A percentile compares a stretch with the other conserved stretches of the same genome.
These are phyloP conservation scores for Stereocaulon alpinum DNA, from an alignment of 495 filamentous ascomycete genomes.

Conservation along the genomic window DNA sequence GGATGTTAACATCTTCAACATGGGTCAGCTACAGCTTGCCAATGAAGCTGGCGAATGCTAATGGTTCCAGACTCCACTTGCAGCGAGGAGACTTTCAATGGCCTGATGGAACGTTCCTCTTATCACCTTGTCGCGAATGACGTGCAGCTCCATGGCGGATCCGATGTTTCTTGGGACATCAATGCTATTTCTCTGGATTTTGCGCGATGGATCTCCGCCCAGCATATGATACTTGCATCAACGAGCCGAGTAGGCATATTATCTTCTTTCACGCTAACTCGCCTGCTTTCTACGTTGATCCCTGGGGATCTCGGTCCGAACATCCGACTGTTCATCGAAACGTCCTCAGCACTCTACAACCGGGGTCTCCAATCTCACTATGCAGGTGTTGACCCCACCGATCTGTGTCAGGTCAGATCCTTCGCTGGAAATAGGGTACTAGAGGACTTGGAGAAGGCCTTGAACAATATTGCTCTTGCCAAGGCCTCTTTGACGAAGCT, in stretches of 20 bases:
- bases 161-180: not conserved
- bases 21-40: not conserved
- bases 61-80: not conserved
- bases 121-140: not conserved
- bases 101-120: not conserved
- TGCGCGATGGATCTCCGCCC: not conserved
- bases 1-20: not conserved
- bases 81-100: not conserved
- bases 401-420: not conserved
- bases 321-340: not conserved
- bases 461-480: not conserved
- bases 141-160: no score
- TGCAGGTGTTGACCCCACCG: not conserved
- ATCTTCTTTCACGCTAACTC: not conserved
- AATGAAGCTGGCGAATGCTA: not conserved
- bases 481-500: not conserved
- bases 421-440: conserved; percentile 1
- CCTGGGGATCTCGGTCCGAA: not conserved
- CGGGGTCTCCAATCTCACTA: not conserved
- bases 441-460: not conserved
- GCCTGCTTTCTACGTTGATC: not conserved
- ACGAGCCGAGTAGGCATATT: conserved; percentile 6
- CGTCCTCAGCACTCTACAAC: not conserved
- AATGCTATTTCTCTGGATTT: not conserved
- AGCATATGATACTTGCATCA: not conserved